Base-by-base conservation (phyloP, 1,284 basidiomycete genomes). In the Apiotrichum gracile region DNA sequence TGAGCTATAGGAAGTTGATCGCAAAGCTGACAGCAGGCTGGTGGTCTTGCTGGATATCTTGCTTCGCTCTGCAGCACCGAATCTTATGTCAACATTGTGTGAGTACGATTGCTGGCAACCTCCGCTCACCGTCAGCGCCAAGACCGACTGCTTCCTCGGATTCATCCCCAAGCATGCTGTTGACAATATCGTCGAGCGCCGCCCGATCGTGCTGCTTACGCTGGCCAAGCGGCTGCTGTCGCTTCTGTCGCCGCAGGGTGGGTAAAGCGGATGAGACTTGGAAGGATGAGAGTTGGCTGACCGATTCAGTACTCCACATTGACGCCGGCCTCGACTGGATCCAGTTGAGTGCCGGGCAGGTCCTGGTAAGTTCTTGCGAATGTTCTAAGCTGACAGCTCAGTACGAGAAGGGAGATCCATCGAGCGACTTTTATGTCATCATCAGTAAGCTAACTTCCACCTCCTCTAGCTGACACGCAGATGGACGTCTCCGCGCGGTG, bases 311-410 rank as follows among this genome's bases (percentile, higher is more conserved):
- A 10, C 78, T 97, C 14, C 94, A 98, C 68, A 96, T 99, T 57
- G 94, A 99, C 72, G 87, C 92, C 2, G 92, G 93, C 0, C 79
- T 99, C 55, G 94, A 99, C 69, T 98, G 94, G 94, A 88, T 93
- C 82, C 93, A 97, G 72, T 90, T 96, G 5, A 85, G 87, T 61
- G 92, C 92, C 0, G 91, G 96, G 0, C 91, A 81, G 60, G 51
- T 57, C 12, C 34, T 60, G 35, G 73, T 73, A 40, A 47, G 57
- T 49, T 38, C 38, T 13, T 17, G 12, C 19, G 22, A 22, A 19
- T 10, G 14, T 9, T 5, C 21, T 12, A 14, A 31, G 26, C 39
- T 53, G 25, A 91, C 70, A 85, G 92, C 37, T n/a, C 80, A 96
- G 48, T 97, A 92, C 84, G 82, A 93, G 25, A 87, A 94, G 40